A percentile compares a stretch with the other conserved stretches of the same genome.
These are phyloP conservation scores for Rosa persica DNA, from an alignment of 306 rosid genomes.

Conservation along the genomic window DNA sequence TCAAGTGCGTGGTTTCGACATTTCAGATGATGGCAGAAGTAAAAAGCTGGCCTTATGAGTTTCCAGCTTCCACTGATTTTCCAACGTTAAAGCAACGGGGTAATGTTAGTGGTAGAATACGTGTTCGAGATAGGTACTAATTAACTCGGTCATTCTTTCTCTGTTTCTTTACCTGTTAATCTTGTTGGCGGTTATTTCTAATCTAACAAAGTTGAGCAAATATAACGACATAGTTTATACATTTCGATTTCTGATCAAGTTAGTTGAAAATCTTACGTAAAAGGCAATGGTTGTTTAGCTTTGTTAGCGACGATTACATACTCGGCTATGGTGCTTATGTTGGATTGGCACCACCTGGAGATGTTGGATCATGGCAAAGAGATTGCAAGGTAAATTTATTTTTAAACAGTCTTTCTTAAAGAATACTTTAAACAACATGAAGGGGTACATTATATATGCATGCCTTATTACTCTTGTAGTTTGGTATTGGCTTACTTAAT, in stretches of 20 bases:
- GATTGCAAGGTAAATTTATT: constrained; percentile 67
- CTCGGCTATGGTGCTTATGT: constrained; percentile 38
- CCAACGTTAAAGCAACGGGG: constrained; percentile 39
- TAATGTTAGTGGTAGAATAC: constrained; percentile 30
- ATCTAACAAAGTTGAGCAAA: too few species aligned
- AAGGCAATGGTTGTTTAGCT: not conserved
- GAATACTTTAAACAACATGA: not conserved
- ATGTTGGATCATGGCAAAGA: constrained; percentile 51
- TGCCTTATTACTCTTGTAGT: too few species aligned
- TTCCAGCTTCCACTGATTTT: constrained; percentile 42
- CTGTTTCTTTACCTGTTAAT: not conserved
- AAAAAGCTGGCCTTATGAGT: constrained; percentile 45
- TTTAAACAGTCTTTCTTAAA: not conserved
- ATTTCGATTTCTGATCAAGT: too few species aligned
- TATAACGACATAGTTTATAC: too few species aligned
- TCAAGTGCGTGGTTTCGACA: not conserved
- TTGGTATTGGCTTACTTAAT: too few species aligned
- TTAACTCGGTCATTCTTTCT: not conserved
- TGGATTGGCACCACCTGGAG: constrained; percentile 58
- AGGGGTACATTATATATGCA: too few species aligned
- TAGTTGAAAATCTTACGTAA: too few species aligned
- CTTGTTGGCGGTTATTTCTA: too few species aligned
- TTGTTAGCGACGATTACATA: constrained; percentile 7
- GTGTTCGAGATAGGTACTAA: constrained; percentile 34
- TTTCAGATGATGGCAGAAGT: constrained; percentile 37